phyloP scores from a whole-genome alignment of 306 rosid genomes.

The Elaeagnus macrophylla region DNA sequence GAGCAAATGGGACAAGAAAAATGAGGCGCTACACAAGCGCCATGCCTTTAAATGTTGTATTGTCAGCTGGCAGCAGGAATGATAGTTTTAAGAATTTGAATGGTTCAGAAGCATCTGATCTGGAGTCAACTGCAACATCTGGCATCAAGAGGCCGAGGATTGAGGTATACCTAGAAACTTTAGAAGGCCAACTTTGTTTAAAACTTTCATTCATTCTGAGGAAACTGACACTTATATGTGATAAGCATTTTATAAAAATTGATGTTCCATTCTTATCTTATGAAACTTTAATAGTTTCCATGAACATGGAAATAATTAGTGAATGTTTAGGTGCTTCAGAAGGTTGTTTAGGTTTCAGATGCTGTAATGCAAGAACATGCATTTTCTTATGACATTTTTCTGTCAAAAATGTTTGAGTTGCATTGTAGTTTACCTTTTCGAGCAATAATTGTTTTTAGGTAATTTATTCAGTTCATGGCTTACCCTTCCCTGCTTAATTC shows the following conservation, averaged over 20 bases:
- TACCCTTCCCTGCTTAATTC: neutral
- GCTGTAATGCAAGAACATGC: too few species aligned
- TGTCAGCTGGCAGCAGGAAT: constrained; percentile 56
- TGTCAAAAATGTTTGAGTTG: too few species aligned
- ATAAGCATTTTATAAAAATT: neutral
- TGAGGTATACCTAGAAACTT: constrained; percentile 37
- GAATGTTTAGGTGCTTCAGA: too few species aligned
- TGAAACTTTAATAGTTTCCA: too few species aligned
- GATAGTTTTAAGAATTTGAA: constrained; percentile 46
- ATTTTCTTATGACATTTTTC: too few species aligned
- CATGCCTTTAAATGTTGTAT: constrained; percentile 63
- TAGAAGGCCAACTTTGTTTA: neutral
- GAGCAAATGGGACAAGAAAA: constrained; percentile 58
- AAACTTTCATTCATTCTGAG: neutral
- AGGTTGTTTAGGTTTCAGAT: too few species aligned
- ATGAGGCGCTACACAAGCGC: constrained; percentile 75
- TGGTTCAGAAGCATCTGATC: constrained; percentile 55
- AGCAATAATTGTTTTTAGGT: too few species aligned
- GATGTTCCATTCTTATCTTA: neutral
- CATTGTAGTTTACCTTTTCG: too few species aligned
- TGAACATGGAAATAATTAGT: too few species aligned
- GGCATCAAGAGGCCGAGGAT: constrained; percentile 52
- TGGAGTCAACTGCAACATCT: constrained; percentile 73
- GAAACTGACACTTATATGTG: neutral
- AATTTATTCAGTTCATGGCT: too few species aligned